phyloP scores from a whole-genome alignment of 345 rosid genomes.

The Angophora floribunda region DNA sequence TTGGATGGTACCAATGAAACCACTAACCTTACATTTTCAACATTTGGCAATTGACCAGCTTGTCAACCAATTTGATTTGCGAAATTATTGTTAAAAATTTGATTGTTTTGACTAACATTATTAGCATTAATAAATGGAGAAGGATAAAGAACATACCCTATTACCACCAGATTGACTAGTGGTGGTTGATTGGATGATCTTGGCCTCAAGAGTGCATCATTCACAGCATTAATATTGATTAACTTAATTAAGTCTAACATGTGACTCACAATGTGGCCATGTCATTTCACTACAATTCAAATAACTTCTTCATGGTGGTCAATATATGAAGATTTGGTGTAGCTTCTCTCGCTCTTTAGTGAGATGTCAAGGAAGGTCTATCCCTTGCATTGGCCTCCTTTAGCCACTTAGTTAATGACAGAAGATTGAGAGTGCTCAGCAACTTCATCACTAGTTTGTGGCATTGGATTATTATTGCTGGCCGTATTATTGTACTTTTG shows the following conservation, averaged over 20 bases:
- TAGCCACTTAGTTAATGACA: background rate
- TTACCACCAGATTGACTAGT: background rate
- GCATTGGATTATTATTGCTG: background rate
- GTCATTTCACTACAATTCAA: background rate
- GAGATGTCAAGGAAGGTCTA: background rate
- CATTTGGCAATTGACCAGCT: too few species aligned
- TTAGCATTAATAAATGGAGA: background rate
- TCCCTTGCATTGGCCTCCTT: background rate
- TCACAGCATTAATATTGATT: background rate
- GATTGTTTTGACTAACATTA: background rate
- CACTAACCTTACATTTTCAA: background rate
- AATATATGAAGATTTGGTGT: background rate
- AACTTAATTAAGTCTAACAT: background rate
- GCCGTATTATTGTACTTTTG: background rate
- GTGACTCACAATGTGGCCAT: background rate
- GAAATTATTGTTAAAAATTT: background rate
- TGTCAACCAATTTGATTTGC: background rate
- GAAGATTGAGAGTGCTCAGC: background rate
- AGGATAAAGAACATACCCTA: background rate
- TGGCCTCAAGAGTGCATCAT: background rate
- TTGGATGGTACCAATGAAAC: background rate
- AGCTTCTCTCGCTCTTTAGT: background rate
- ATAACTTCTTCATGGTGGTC: background rate
- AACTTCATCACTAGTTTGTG: background rate
- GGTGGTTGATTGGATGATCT: background rate